Evolutionary conservation across 768 basidiomycete species (phyloP).

Genomic region (Exsudoporus frostii): DNA sequence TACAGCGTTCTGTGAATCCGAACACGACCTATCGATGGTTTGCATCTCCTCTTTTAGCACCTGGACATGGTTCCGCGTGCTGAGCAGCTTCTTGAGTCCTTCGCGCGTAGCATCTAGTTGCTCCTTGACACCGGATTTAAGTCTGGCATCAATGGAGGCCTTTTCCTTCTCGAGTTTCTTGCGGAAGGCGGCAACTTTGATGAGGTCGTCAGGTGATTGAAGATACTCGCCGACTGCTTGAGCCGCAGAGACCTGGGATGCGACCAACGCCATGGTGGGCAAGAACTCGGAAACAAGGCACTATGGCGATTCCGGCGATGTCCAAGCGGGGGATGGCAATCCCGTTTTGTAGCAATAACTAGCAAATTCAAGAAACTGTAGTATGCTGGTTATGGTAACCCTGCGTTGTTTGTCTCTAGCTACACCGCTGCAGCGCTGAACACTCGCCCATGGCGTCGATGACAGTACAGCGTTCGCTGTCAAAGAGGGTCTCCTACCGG

Average conservation of each 20-base stretch:
- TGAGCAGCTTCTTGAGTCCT: slow-evolving; percentile 77
- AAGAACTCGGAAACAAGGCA: background rate
- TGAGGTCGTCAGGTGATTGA: slow-evolving; percentile 90
- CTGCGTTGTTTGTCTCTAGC: background rate
- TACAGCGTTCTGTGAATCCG: slow-evolving; percentile 71
- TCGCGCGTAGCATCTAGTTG: slow-evolving; percentile 89
- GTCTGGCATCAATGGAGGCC: slow-evolving; percentile 85
- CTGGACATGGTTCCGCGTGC: slow-evolving; percentile 75
- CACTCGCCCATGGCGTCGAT: slow-evolving; percentile 6
- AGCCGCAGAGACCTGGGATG: slow-evolving; percentile 65
- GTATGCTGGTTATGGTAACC: background rate
- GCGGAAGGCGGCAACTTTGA: slow-evolving; percentile 82
- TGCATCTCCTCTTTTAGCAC: slow-evolving; percentile 84
- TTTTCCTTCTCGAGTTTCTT: slow-evolving; percentile 98
- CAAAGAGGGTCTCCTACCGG: slow-evolving; percentile 1
- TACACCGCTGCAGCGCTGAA: too few species aligned
- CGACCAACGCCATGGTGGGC: slow-evolving; percentile 40
- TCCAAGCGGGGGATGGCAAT: background rate
- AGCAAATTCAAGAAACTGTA: background rate
- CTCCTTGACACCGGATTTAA: slow-evolving; percentile 89
- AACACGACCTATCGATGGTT: slow-evolving; percentile 70
- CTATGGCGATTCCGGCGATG: background rate
- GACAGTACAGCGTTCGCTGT: slow-evolving; percentile 3
- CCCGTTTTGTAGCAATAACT: background rate
- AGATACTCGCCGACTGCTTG: slow-evolving; percentile 88